phyloP scores from a whole-genome alignment of 164 flowering plant species.

The Sextonia rubra region DNA sequence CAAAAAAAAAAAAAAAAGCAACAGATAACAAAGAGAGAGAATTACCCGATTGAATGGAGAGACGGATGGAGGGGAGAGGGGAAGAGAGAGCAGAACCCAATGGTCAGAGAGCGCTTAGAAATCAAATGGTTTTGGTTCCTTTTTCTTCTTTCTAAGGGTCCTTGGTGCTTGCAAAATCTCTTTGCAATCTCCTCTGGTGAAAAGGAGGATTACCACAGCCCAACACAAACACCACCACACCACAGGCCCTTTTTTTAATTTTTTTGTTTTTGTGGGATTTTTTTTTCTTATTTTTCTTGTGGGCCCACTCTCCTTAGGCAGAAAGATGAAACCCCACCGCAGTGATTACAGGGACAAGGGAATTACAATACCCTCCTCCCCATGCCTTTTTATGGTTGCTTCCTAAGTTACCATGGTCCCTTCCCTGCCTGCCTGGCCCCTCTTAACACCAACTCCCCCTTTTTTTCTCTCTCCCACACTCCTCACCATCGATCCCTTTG shows the following conservation, averaged over 20 bases:
- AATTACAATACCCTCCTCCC: background rate
- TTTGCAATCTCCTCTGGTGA: background rate
- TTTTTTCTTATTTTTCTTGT: background rate
- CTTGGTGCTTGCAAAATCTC: too few relatives aligned
- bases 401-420: background rate
- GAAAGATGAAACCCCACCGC: constrained; percentile 1
- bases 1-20: background rate
- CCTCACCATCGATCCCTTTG: background rate
- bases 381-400: background rate
- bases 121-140: background rate
- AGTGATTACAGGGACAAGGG: background rate
- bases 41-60: background rate
- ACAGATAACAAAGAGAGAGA: background rate
- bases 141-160: background rate
- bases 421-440: background rate
- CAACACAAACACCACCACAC: background rate
- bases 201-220: constrained; percentile 6
- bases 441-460: background rate
- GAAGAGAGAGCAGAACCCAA: background rate
- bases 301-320: constrained; percentile 1
- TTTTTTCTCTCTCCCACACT: background rate
- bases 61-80: background rate
- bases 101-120: background rate
- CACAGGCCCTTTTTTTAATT: too few relatives aligned
- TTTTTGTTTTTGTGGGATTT: background rate